Evolutionary conservation across 148 eudicot species (phyloP), one percentile per base, ranked within the genome.

Genomic region (Rhododendron williamsianum): DNA sequence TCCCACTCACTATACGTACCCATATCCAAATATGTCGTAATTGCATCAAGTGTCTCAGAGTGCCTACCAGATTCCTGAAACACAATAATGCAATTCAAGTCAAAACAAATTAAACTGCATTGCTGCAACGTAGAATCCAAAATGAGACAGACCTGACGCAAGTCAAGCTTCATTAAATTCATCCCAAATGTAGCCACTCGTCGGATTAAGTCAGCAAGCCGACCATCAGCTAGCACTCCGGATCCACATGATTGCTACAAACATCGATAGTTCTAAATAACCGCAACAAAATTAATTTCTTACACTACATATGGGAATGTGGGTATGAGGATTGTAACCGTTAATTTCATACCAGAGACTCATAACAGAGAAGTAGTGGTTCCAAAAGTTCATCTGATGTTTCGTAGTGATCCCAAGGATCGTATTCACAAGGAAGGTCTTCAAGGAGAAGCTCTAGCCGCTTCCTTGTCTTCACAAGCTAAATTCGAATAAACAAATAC

Each of bases 171-270:
- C 98, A 96, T 93, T 36, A 96, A 87, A 84, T 92, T 95, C 95
- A 93, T 93, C 76, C 98, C 98, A 83, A 96, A 96, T 72, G 96
- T 91, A 73, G 96, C 89, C 85, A 94, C 96, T 89, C 98, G 91
- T 69, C 98, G 93, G 82, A 96, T 96, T 84, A 96, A 89, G 88
- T 96, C 98, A 87, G 91, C 90, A 60, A 96, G 95, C 81, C 98
- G 95, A 58, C 98, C 98, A 88, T 96, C 98, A 86, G 98, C 98
- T 86, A 96, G 91, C 82, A 96, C 89, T 54, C 98, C 98, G 76
- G 98, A 92, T 74, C 98, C 97, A 87, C 92, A 91, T 35, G 94
- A 93, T 90, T 94, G 96, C 98, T 96, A 93, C 82, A 88, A 43
- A 74, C 88, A 83, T 30, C 4, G 36, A 84, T 35, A 46, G 23